Evolutionary conservation across 2,329 filamentous ascomycete species (phyloP).

Genomic region (Juglanconis sp.): DNA sequence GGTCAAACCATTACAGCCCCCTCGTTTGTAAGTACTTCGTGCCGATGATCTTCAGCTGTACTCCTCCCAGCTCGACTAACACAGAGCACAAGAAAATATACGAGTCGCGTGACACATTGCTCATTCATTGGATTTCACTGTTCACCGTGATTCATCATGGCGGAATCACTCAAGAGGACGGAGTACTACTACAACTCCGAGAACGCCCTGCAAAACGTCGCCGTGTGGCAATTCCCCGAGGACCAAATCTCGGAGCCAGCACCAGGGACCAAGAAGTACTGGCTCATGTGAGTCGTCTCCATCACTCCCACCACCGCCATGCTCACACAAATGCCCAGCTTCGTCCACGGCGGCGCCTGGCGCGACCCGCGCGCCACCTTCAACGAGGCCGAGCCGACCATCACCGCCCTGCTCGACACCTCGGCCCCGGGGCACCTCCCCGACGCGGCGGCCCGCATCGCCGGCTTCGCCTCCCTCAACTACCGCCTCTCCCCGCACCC

Average conservation of each 20-base stretch:
- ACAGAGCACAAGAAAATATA: not conserved
- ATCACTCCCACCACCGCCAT: not conserved
- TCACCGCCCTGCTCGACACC: constrained; percentile 36
- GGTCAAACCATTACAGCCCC: no score
- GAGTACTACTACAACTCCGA: constrained; percentile 14
- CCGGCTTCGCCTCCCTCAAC: constrained; percentile 62
- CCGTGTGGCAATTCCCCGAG: constrained; percentile 18
- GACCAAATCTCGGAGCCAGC: not conserved
- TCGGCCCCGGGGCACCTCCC: constrained; percentile 11
- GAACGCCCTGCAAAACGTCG: constrained; percentile 17
- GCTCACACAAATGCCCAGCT: constrained; percentile 28
- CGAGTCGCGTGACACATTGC: no score
- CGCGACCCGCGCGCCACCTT: constrained; percentile 52
- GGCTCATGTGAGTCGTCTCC: constrained; percentile 14
- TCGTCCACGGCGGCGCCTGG: constrained; percentile 63
- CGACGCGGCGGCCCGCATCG: constrained; percentile 37
- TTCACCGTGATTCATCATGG: not conserved
- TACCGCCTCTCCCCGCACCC: constrained; percentile 61
- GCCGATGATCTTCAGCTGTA: no score
- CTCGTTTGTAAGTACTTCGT: no score
- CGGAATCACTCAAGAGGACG: constrained; percentile 12
- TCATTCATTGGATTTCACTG: no score
- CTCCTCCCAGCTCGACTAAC: not conserved
- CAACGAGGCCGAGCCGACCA: constrained; percentile 42
- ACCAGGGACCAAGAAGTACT: constrained; percentile 10